Percentiles rank a stretch among this genome's conserved stretches.
phyloP scores from a whole-genome alignment of 2,329 filamentous ascomycete genomes.

The Paecilomyces formosus region DNA sequence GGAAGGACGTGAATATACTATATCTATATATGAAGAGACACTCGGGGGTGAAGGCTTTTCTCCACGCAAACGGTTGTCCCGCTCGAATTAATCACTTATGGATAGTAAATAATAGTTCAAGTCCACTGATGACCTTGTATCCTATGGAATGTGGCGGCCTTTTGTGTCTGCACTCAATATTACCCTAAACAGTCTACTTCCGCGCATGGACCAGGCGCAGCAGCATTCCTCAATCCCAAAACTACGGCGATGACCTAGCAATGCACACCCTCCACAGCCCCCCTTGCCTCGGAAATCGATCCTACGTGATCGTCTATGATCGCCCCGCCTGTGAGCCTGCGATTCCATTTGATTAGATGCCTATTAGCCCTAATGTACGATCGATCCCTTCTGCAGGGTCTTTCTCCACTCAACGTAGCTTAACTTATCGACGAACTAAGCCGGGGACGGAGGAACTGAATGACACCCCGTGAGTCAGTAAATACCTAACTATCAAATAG shows the following conservation, averaged over 20 bases:
- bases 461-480: neutral
- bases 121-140: neutral
- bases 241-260: neutral
- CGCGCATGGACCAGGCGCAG: neutral
- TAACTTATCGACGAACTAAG: neutral
- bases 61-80: neutral
- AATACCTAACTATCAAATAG: neutral
- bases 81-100: neutral
- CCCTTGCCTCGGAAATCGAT: neutral
- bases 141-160: neutral
- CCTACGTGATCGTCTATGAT: neutral
- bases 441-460: neutral
- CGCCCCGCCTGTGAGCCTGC: neutral
- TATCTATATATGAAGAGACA: neutral
- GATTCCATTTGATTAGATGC: neutral
- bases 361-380: neutral
- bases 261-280: neutral
- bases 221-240: neutral
- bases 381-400: neutral
- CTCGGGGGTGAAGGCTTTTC: neutral
- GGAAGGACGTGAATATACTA: neutral
- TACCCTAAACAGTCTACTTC: neutral
- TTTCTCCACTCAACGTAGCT: neutral
- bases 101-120: neutral
- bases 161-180: neutral